Conservation (phyloP, 495 filamentous ascomycete genomes). For the Aspergillus incahuasiensis region DNA sequence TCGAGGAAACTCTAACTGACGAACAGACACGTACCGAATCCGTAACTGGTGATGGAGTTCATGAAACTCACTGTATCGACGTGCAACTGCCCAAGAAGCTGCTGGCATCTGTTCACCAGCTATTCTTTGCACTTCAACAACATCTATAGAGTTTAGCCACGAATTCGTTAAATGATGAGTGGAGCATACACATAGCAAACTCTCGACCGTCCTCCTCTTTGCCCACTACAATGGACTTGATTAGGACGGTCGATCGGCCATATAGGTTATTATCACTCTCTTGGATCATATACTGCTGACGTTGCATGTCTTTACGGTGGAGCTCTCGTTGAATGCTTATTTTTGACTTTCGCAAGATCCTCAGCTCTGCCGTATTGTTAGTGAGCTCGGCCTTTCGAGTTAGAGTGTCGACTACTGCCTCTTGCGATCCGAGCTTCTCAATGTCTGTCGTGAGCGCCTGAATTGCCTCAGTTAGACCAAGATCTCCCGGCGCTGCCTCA, state of each 20-base stretch:
- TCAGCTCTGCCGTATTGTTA: conserved; percentile 88
- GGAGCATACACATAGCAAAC: conserved; percentile 70
- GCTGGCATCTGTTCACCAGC: conserved; percentile 87
- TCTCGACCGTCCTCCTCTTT: conserved; percentile 90
- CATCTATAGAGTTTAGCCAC: conserved; percentile 43
- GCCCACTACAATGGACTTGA: conserved; percentile 88
- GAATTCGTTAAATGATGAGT: not conserved
- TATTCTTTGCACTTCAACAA: conserved; percentile 83
- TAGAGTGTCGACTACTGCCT: conserved; percentile 85
- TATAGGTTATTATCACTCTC: conserved; percentile 98
- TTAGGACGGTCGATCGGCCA: conserved; percentile 80
- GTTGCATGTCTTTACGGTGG: conserved; percentile 87
- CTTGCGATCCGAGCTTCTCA: conserved; percentile 81
- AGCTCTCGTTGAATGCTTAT: conserved; percentile 89
- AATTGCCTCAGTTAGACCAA: conserved; percentile 91
- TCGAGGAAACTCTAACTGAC: conserved; percentile 86
- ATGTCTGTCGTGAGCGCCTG: conserved; percentile 80
- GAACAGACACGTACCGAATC: conserved; percentile 75
- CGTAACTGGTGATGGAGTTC: conserved; percentile 89
- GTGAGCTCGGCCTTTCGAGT: conserved; percentile 93
- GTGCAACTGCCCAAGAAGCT: conserved; percentile 72
- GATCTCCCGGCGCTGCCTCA: conserved; percentile 90
- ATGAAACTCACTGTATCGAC: conserved; percentile 94
- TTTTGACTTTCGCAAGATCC: conserved; percentile 91
- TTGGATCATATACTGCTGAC: conserved; percentile 95